Percentiles rank a stretch among this genome's conserved stretches.
Conservation (phyloP, 129 eudicot species). For the Kitagawia praeruptora region DNA sequence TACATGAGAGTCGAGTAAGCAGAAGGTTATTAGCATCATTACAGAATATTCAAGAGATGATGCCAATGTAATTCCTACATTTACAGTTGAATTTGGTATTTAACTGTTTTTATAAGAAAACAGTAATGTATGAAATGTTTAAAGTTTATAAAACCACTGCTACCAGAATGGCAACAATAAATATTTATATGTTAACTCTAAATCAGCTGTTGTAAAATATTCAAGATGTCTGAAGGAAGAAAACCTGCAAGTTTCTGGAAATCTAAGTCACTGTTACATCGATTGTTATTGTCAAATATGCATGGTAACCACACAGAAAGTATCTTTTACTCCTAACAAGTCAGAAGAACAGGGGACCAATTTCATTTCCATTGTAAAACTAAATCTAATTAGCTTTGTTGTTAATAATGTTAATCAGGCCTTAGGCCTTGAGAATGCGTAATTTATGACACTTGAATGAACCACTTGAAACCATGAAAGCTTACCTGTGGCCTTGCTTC, state of each 20-base stretch:
- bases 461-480: not conserved
- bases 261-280: not conserved
- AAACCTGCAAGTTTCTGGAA: no score
- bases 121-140: no score
- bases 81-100: not conserved
- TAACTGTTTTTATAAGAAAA: no score
- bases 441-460: no score
- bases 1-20: conserved; percentile 20
- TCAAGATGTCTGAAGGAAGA: not conserved
- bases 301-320: not conserved
- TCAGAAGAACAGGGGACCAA: not conserved
- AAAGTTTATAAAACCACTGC: not conserved
- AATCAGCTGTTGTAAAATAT: not conserved
- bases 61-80: not conserved
- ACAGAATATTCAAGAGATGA: not conserved
- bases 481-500: not conserved
- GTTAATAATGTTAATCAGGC: conserved; percentile 18
- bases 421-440: conserved; percentile 33
- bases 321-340: not conserved
- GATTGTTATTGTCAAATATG: not conserved
- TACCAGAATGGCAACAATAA: not conserved
- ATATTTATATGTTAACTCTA: not conserved
- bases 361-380: not conserved
- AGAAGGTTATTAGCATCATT: not conserved
- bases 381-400: not conserved